These are phyloP conservation scores for Barbatosphaeria neglecta DNA, from an alignment of 495 filamentous ascomycete genomes.

Conservation along the genomic window DNA sequence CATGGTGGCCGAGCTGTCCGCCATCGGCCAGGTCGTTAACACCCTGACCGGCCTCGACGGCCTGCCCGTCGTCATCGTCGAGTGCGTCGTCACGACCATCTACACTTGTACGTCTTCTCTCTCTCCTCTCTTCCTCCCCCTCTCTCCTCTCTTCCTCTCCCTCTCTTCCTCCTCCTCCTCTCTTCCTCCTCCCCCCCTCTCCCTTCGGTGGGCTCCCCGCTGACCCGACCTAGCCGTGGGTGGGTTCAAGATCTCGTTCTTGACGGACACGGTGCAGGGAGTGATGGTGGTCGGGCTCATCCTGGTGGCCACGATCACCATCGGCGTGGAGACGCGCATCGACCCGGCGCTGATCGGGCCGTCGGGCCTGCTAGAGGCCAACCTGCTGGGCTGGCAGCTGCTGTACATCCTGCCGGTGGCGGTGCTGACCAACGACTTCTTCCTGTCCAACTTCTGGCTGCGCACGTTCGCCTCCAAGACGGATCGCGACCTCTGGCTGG, in stretches of 20 bases:
- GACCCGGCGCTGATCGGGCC: slow-evolving; percentile 50
- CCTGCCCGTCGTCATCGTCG: slow-evolving; percentile 60
- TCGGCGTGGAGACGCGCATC: slow-evolving; percentile 59
- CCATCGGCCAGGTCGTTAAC: slow-evolving; percentile 59
- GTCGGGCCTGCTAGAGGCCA: slow-evolving; percentile 48
- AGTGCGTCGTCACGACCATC: slow-evolving; percentile 60
- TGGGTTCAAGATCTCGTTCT: slow-evolving; percentile 65
- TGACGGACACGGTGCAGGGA: slow-evolving; percentile 69
- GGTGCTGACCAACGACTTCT: slow-evolving; percentile 68
- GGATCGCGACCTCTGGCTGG: slow-evolving; percentile 63
- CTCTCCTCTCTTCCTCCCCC: not conserved
- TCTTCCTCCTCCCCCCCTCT: not conserved
- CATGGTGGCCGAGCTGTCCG: slow-evolving; percentile 69
- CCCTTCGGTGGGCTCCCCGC: not conserved
- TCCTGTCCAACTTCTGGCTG: slow-evolving; percentile 68
- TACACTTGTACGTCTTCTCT: slow-evolving; percentile 52
- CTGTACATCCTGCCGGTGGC: slow-evolving; percentile 67
- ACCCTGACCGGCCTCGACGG: slow-evolving; percentile 61
- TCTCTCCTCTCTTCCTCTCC: not conserved
- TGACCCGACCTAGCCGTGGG: slow-evolving; percentile 45
- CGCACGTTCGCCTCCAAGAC: slow-evolving; percentile 70
- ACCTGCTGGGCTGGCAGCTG: slow-evolving; percentile 62
- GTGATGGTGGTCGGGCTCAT: slow-evolving; percentile 59
- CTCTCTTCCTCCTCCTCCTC: not conserved
- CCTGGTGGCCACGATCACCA: slow-evolving; percentile 56